phyloP scores from a whole-genome alignment of 192 early-diverging fungal species.

The Gryganskiella cystojenkinii region DNA sequence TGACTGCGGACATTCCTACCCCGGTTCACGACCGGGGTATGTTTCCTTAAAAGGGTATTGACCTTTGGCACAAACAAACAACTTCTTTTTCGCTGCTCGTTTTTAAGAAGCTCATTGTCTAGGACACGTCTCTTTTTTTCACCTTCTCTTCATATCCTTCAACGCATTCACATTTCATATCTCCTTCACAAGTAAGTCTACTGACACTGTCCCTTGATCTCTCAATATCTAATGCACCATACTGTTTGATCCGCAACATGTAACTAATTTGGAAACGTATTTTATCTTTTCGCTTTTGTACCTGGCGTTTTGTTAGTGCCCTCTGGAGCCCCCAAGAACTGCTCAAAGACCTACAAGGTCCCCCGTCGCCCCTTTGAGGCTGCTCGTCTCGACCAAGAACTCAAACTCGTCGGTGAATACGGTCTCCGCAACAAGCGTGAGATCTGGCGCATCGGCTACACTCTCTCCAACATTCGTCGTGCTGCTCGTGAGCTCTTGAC shows the following conservation, averaged over 20 bases:
- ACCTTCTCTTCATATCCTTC: conserved; percentile 3
- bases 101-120: not conserved
- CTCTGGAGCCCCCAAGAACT: conserved; percentile 55
- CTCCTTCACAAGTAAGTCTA: not conserved
- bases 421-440: conserved; percentile 99
- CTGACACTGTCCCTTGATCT: not conserved
- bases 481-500: conserved; percentile 99
- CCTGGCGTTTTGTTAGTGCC: conserved; percentile 41
- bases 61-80: not conserved
- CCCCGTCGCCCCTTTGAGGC: conserved; percentile 96
- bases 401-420: conserved; percentile 96
- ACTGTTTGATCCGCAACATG: too few species aligned
- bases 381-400: conserved; percentile 94
- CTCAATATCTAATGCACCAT: too few species aligned
- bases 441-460: conserved; percentile 96
- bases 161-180: not conserved
- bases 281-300: conserved; percentile 13
- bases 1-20: too few species aligned
- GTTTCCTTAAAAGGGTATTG: conserved; percentile 1
- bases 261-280: too few species aligned
- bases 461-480: conserved; percentile 99
- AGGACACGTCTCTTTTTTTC: not conserved
- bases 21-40: conserved; percentile 13
- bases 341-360: conserved; percentile 92
- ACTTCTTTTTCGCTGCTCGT: not conserved